These are phyloP conservation scores for Penicillium paneum DNA, from an alignment of 2,329 filamentous ascomycete genomes.

Conservation along the genomic window DNA sequence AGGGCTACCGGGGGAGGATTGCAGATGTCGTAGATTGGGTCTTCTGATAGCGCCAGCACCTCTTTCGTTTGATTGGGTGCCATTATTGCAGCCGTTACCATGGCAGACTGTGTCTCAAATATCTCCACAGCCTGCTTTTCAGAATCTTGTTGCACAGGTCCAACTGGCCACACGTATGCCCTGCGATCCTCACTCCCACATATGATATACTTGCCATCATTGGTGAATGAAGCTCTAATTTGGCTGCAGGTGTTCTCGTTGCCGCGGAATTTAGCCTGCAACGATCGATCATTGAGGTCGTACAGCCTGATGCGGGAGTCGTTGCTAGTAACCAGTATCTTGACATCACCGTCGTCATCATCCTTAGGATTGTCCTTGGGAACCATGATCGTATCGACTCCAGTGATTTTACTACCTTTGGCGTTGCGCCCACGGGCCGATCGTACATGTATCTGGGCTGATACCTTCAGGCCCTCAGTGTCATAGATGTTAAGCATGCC, in stretches of 20 bases:
- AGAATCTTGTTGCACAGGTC: slow-evolving; percentile 60
- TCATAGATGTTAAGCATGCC: slow-evolving; percentile 89
- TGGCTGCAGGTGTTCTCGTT: slow-evolving; percentile 88
- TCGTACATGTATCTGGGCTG: slow-evolving; percentile 86
- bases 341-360: slow-evolving; percentile 64
- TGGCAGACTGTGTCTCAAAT: slow-evolving; percentile 84
- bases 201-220: slow-evolving; percentile 80
- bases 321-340: slow-evolving; percentile 88
- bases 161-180: slow-evolving; percentile 85
- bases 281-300: slow-evolving; percentile 75
- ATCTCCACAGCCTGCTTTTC: slow-evolving; percentile 82
- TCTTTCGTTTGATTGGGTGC: slow-evolving; percentile 76
- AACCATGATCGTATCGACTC: slow-evolving; percentile 71
- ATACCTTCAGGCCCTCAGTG: slow-evolving; percentile 80
- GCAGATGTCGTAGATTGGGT: slow-evolving; percentile 94
- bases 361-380: slow-evolving; percentile 54
- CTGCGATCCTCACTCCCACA: slow-evolving; percentile 90
- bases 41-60: slow-evolving; percentile 74
- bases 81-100: slow-evolving; percentile 85
- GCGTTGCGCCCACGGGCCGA: slow-evolving; percentile 89
- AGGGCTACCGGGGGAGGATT: slow-evolving; percentile 89
- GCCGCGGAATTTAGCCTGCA: slow-evolving; percentile 88
- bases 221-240: slow-evolving; percentile 83
- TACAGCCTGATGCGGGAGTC: slow-evolving; percentile 90
- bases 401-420: slow-evolving; percentile 96